A percentile compares a stretch with the other conserved stretches of the same genome.
These are phyloP conservation scores for Xerocomus amazonicus DNA, from an alignment of 1,284 basidiomycete species.

Conservation along the genomic window DNA sequence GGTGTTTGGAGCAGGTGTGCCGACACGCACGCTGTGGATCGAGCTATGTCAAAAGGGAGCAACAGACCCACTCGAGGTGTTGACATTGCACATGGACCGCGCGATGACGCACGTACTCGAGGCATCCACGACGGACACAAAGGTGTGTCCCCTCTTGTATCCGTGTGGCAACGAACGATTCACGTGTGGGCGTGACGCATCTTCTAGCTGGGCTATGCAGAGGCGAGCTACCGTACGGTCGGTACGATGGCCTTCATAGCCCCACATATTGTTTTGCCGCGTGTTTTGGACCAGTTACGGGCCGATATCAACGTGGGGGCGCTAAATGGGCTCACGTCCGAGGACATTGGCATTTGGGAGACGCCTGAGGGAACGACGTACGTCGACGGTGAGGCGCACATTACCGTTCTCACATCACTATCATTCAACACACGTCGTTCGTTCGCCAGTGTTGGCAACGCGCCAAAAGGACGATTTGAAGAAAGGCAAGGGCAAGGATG, in stretches of 20 bases:
- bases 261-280: constrained; percentile 63
- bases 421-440: too few relatives aligned
- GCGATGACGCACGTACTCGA: constrained; percentile 50
- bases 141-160: constrained; percentile 35
- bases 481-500: constrained; percentile 87
- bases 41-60: constrained; percentile 70
- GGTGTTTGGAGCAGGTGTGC: constrained; percentile 37
- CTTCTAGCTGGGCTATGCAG: constrained; percentile 45
- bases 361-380: constrained; percentile 79
- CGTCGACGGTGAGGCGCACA: constrained; percentile 61
- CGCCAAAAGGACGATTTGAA: constrained; percentile 55
- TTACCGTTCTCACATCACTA: too few relatives aligned
- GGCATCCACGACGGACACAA: constrained; percentile 40
- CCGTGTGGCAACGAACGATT: too few relatives aligned
- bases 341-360: constrained; percentile 80
- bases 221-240: constrained; percentile 73
- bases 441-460: constrained; percentile 54
- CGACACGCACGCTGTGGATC: constrained; percentile 75
- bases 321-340: constrained; percentile 62
- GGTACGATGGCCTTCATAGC: constrained; percentile 79
- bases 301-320: constrained; percentile 57
- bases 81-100: constrained; percentile 47
- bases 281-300: constrained; percentile 63
- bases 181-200: too few relatives aligned
- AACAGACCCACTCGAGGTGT: constrained; percentile 64